Evolutionary conservation across 805 yeast species (phyloP).

Genomic region (Ogataea saltuana): DNA sequence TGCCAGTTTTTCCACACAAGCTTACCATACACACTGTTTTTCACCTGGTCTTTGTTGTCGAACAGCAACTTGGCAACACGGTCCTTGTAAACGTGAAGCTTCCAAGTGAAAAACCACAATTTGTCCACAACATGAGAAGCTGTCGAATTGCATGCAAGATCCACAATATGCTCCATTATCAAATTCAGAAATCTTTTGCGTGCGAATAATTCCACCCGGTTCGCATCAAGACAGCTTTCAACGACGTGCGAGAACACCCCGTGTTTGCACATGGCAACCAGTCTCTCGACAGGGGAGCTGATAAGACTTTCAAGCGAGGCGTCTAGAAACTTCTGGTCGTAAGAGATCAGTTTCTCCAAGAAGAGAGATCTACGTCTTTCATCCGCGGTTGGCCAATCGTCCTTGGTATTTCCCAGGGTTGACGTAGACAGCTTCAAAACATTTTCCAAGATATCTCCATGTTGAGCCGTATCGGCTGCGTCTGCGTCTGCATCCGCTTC

Average conservation of each 20-base stretch:
- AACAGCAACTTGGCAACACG: constrained; percentile 71
- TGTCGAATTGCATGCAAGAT: constrained; percentile 77
- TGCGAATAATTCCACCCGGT: constrained; percentile 48
- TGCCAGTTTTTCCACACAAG: constrained; percentile 95
- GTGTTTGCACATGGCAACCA: constrained; percentile 77
- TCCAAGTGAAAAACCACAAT: constrained; percentile 75
- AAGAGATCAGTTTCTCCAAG: constrained; percentile 69
- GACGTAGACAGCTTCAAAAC: constrained; percentile 64
- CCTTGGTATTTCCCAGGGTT: constrained; percentile 77
- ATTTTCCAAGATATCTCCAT: constrained; percentile 53
- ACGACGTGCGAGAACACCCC: constrained; percentile 91
- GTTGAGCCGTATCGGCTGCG: background rate
- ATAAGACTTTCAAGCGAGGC: constrained; percentile 62
- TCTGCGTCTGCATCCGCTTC: constrained; percentile 36
- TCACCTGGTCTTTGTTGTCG: constrained; percentile 63
- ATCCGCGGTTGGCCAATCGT: constrained; percentile 91
- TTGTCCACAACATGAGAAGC: constrained; percentile 91
- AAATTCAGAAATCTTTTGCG: constrained; percentile 68
- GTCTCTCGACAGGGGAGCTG: constrained; percentile 57
- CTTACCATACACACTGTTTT: constrained; percentile 84
- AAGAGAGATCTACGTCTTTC: constrained; percentile 80
- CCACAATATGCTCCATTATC: constrained; percentile 51
- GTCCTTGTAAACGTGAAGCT: constrained; percentile 82
- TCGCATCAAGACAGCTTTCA: constrained; percentile 59
- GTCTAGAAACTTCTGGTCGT: constrained; percentile 59